A percentile compares a stretch with the other conserved stretches of the same genome.
phyloP scores from a whole-genome alignment of 2,329 filamentous ascomycete species.

The Lasiodiplodia hormozganensis region DNA sequence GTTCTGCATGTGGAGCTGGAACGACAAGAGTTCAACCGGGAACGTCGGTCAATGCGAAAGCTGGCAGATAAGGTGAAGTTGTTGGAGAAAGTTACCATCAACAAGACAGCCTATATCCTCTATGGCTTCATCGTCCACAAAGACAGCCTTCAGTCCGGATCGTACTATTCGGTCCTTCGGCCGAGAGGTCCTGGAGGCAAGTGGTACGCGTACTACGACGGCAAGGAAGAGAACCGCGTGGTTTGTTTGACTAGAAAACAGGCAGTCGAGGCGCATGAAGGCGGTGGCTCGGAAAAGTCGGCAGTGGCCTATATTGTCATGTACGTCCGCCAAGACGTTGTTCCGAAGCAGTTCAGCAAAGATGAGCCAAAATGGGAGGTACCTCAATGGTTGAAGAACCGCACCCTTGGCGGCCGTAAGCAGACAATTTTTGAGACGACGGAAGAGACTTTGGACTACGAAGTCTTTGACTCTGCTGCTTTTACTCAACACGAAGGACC shows the following conservation, averaged over 20 bases:
- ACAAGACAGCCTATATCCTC: constrained; percentile 59
- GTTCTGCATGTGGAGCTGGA: constrained; percentile 63
- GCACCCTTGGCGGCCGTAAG: constrained; percentile 30
- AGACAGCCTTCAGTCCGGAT: constrained; percentile 63
- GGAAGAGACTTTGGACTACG: constrained; percentile 36
- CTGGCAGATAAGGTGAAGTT: constrained; percentile 63
- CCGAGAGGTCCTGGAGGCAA: constrained; percentile 62
- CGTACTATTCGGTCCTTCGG: constrained; percentile 66
- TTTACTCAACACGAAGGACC: constrained; percentile 47
- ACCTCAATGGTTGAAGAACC: constrained; percentile 45
- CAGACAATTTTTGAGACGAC: background rate
- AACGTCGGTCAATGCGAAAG: constrained; percentile 63
- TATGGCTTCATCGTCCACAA: constrained; percentile 68
- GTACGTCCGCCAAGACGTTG: constrained; percentile 61
- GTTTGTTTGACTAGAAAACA: constrained; percentile 63
- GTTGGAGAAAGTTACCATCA: constrained; percentile 61
- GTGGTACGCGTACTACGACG: constrained; percentile 67
- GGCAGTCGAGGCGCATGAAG: constrained; percentile 60
- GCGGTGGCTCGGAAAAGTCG: constrained; percentile 42
- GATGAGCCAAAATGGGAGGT: constrained; percentile 57
- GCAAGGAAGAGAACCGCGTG: constrained; percentile 60
- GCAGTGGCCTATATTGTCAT: constrained; percentile 61
- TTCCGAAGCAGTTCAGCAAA: constrained; percentile 46
- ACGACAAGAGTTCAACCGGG: constrained; percentile 63
- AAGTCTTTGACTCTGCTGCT: constrained; percentile 42